Evolutionary conservation across 306 rosid genomes (phyloP).

Genomic region (Benincasa hispida): DNA sequence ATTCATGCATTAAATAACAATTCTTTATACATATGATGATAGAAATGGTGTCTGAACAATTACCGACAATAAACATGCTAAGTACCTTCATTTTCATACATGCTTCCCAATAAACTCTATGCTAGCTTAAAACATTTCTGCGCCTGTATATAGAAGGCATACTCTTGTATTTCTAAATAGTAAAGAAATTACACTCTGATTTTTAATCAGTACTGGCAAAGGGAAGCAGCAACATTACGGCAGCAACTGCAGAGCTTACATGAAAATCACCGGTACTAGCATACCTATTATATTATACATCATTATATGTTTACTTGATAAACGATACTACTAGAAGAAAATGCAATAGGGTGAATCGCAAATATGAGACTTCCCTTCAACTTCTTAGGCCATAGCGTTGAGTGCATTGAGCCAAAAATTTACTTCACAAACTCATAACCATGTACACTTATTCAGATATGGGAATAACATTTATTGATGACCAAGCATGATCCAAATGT

Average conservation of each 20-base stretch:
- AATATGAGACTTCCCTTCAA: neutral
- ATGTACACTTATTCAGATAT: neutral
- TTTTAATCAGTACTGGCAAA: conserved; percentile 56
- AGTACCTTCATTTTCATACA: neutral
- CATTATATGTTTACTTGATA: neutral
- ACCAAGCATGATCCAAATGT: neutral
- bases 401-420: neutral
- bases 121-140: neutral
- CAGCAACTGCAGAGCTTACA: conserved; percentile 67
- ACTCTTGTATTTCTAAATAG: neutral
- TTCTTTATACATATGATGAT: neutral
- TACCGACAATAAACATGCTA: neutral
- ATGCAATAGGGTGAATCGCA: neutral
- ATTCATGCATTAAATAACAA: neutral
- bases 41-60: neutral
- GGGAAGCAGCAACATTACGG: conserved; percentile 58
- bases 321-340: neutral
- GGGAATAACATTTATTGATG: neutral
- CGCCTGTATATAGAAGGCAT: neutral
- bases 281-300: neutral
- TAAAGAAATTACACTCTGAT: neutral
- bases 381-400: neutral
- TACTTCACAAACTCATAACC: neutral
- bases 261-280: conserved; percentile 50
- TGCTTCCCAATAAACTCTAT: neutral